Evolutionary conservation across 495 filamentous ascomycete species (phyloP), one percentile per base, ranked within the genome.

Genomic region (Penicillium canescens): DNA sequence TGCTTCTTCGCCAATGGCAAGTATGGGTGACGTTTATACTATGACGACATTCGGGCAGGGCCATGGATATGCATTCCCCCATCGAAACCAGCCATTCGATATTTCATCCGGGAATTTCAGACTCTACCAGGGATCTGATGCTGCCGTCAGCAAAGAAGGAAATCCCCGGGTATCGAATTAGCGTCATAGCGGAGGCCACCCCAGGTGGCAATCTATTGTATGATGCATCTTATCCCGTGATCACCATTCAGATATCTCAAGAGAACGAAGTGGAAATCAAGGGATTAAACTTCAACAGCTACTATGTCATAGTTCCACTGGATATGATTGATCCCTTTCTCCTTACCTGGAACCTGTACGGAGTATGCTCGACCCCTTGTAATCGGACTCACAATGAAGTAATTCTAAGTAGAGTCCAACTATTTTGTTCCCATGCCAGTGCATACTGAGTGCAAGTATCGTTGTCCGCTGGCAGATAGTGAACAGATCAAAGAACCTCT

Each of bases 21-120:
- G 21, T 26, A 6, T n/a, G 6, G 24, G 57, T 62, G 56, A 52
- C 60, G 60, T 59, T 54, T 33, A 42, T 16, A 13, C n/a, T 31
- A 62, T 59, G 59, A 62, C 59, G 56, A 50, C 59, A 59, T 59
- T 18, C 11, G 16, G 28, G 24, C 11, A 35, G 18, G 34, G 39
- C 51, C 54, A 52, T 52, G 50, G 43, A 49, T 49, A 31, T 34
- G 6, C n/a, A 6, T 12, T 52, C 49, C 31, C 28, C 57, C 60
- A 54, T 52, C 23, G 51, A 34, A 42, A 38, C 42, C 46, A 49
- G 41, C 14, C 16, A 24, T 13, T 12, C n/a, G 12, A 13, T 48
- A 4, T 28, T 54, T 14, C 33, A 46, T 37, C 11, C 14, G 46
- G 23, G 23, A 34, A 40, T 41, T 14, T 44, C 31, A 11, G 10